Evolutionary conservation across 768 basidiomycete species (phyloP), one percentile per base, ranked within the genome.

Genomic region (Amanita thiersii): DNA sequence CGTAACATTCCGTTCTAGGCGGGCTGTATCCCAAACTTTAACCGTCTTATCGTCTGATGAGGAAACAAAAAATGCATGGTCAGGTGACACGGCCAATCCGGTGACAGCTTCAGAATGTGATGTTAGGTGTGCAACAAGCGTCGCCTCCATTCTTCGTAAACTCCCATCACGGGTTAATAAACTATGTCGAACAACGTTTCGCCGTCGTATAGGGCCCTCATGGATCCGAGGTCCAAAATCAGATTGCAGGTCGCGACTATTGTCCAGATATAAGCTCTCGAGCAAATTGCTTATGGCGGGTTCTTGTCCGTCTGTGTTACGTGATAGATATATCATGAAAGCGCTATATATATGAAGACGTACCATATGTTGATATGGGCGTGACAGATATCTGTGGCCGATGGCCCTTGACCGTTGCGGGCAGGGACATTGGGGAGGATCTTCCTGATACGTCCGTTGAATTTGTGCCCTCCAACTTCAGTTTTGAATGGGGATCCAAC

Each of bases 1-100:
- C 15, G 92, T 89, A 12, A 96, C 88, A 59, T 91, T 97, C 43
- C 93, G 74, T 56, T 97, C 94, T 33, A 98, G 69, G n/a, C 91
- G 71, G 5, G 88, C 86, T 1, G 91, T 85, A 49, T 90, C 86
- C 91, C 91, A 96, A 30, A 87, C 72, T 58, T 91, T 93, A 54
- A 93, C 80, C 0, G 87, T 92, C 65, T 87, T 88, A 60, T 98
- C 94, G 47, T 98, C 81, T 0, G 91, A 94, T 26, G 86, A 80
- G 0, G 94, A 89, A 3, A 93, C 80, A 50, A 99, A 97, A 69
- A 96, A 99, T 56, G 81, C 64, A 52, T 96, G 90, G 53, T 98
- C 96, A 2, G 94, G 93, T 1, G 94, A 82, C 17, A 92, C 86
- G 1, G 83, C 83, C 17, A 98, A 65, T 5, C 79, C 74, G 2